phyloP scores from a whole-genome alignment of 768 basidiomycete species.

The Pulveroboletus sp. region DNA sequence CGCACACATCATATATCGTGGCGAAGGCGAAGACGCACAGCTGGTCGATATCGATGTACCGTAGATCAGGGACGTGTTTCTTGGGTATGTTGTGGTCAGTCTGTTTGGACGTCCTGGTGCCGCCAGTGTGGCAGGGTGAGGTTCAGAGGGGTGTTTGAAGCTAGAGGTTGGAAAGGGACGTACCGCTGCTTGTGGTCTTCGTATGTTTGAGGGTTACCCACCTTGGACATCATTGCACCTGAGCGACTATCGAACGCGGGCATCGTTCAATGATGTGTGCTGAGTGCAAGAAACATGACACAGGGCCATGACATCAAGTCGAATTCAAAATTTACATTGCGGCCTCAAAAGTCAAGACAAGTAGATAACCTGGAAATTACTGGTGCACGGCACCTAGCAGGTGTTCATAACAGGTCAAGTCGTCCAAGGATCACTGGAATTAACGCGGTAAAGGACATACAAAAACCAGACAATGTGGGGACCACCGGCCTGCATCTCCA shows the following conservation, averaged over 20 bases:
- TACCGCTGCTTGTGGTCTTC: constrained; percentile 47
- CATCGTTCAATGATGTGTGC: constrained; percentile 11
- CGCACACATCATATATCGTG: neutral
- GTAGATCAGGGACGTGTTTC: constrained; percentile 30
- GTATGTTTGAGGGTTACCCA: constrained; percentile 46
- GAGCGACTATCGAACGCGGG: constrained; percentile 15
- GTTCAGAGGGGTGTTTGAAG: neutral
- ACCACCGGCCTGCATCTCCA: constrained; percentile 30
- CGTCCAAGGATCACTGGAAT: neutral
- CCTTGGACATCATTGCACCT: constrained; percentile 46
- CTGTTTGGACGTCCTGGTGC: constrained; percentile 20
- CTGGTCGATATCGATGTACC: constrained; percentile 35
- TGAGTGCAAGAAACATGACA: neutral
- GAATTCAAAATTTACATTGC: neutral
- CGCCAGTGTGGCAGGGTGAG: neutral
- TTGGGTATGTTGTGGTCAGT: constrained; percentile 20
- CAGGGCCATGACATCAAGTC: no score
- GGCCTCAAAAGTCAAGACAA: neutral
- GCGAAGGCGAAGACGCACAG: constrained; percentile 6
- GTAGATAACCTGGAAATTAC: no score
- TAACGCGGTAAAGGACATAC: neutral
- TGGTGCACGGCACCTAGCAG: neutral
- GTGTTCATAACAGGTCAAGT: neutral
- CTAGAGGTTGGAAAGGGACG: constrained; percentile 5
- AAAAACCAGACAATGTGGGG: constrained; percentile 16